These are phyloP conservation scores for Hymenoscyphus linearis DNA, from an alignment of 2,329 filamentous ascomycete genomes.

Conservation along the genomic window DNA sequence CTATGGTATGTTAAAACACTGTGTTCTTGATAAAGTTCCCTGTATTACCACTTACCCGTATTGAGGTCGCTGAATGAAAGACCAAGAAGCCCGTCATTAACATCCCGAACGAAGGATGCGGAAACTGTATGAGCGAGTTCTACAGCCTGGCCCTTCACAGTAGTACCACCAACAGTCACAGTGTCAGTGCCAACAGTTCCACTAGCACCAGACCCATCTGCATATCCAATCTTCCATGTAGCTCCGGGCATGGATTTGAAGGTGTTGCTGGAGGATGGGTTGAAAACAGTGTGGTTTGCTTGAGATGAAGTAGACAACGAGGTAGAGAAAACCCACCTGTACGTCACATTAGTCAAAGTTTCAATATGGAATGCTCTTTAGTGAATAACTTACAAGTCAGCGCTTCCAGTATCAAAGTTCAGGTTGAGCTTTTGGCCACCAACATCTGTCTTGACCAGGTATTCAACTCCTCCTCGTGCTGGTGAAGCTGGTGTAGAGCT, in stretches of 20 bases:
- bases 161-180: slow-evolving; percentile 31
- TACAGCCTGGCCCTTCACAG: slow-evolving; percentile 28
- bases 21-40: not conserved
- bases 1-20: slow-evolving; percentile 7
- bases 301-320: slow-evolving; percentile 15
- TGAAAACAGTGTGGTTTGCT: slow-evolving; percentile 21
- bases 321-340: slow-evolving; percentile 31
- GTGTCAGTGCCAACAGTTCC: slow-evolving; percentile 32
- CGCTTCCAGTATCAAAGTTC: slow-evolving; percentile 30
- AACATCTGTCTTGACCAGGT: slow-evolving; percentile 24
- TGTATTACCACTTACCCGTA: slow-evolving; percentile 18
- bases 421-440: slow-evolving; percentile 30
- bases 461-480: slow-evolving; percentile 24
- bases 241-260: slow-evolving; percentile 24
- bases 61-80: slow-evolving; percentile 40
- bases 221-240: slow-evolving; percentile 30
- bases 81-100: slow-evolving; percentile 55
- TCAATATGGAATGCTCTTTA: not conserved
- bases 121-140: slow-evolving; percentile 31
- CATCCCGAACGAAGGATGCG: slow-evolving; percentile 28
- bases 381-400: slow-evolving; percentile 28
- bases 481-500: slow-evolving; percentile 22
- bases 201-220: slow-evolving; percentile 34
- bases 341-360: not conserved
- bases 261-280: slow-evolving; percentile 22